Conservation (phyloP, 2,329 filamentous ascomycete species). For the Fusarium protoensiforme region DNA sequence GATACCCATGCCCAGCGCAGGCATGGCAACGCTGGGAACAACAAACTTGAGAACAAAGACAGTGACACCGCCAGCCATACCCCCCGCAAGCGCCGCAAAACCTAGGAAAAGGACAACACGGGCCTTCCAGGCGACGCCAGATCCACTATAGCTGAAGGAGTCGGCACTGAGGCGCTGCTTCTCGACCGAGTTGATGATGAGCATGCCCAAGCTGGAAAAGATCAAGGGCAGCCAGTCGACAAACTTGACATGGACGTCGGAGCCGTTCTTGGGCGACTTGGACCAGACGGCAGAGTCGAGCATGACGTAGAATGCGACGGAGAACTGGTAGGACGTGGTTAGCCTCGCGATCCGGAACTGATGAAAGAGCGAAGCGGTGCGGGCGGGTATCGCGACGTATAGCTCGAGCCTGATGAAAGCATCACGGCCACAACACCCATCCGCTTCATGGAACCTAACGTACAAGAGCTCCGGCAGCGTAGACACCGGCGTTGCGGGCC, state of each 20-base stretch:
- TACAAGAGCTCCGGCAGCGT: slow-evolving; percentile 71
- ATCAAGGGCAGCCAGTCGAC: slow-evolving; percentile 77
- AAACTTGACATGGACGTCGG: slow-evolving; percentile 70
- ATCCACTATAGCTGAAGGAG: slow-evolving; percentile 71
- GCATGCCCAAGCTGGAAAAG: slow-evolving; percentile 74
- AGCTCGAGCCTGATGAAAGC: background rate
- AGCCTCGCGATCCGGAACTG: slow-evolving; percentile 4
- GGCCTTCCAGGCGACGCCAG: slow-evolving; percentile 75
- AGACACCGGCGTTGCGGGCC: slow-evolving; percentile 73
- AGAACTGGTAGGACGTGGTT: slow-evolving; percentile 59
- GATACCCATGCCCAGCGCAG: slow-evolving; percentile 72
- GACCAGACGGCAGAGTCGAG: slow-evolving; percentile 77
- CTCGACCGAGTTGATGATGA: slow-evolving; percentile 78
- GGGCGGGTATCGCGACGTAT: background rate
- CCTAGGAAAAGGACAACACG: slow-evolving; percentile 75
- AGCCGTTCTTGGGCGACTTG: slow-evolving; percentile 68
- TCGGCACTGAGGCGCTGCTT: slow-evolving; percentile 73
- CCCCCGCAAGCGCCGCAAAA: slow-evolving; percentile 72
- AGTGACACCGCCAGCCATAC: slow-evolving; percentile 76
- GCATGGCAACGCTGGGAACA: slow-evolving; percentile 67
- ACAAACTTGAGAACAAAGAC: slow-evolving; percentile 75
- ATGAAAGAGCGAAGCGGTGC: background rate
- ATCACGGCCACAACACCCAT: background rate
- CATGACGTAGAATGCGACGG: slow-evolving; percentile 75
- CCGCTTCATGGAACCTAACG: slow-evolving; percentile 43